A percentile compares a stretch with the other conserved stretches of the same genome.
phyloP scores from a whole-genome alignment of 768 basidiomycete species.

The Tulasnella sp. region DNA sequence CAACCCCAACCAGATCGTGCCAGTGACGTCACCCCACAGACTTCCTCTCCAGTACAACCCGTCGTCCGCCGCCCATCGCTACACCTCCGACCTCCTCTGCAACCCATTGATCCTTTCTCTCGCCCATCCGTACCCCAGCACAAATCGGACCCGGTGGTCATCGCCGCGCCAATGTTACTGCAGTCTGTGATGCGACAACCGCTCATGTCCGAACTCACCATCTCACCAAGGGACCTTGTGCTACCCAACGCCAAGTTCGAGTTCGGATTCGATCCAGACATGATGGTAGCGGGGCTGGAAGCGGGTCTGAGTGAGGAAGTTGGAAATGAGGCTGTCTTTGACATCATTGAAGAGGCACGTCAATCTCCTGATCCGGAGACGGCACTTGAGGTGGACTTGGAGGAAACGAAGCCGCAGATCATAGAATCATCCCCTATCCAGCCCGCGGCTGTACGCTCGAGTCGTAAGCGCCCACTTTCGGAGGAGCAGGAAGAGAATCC shows the following conservation, averaged over 20 bases:
- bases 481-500: too few relatives aligned
- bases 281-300: neutral
- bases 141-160: too few relatives aligned
- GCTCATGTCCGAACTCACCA: neutral
- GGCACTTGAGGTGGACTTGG: too few relatives aligned
- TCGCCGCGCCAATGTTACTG: too few relatives aligned
- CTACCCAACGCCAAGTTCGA: slow-evolving; percentile 5
- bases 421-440: neutral
- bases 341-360: too few relatives aligned
- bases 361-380: too few relatives aligned
- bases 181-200: neutral
- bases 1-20: too few relatives aligned
- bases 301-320: too few relatives aligned
- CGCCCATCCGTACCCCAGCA: neutral
- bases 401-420: neutral
- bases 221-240: slow-evolving; percentile 3
- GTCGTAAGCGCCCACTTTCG: too few relatives aligned
- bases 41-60: neutral
- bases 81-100: neutral
- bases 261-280: slow-evolving; percentile 5
- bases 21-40: neutral
- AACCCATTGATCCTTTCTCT: slow-evolving; percentile 2
- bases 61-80: neutral
- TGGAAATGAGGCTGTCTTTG: too few relatives aligned
- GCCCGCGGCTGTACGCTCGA: neutral